Conservation (phyloP, 2,329 filamentous ascomycete species). For the Neonectria neomacrospora region DNA sequence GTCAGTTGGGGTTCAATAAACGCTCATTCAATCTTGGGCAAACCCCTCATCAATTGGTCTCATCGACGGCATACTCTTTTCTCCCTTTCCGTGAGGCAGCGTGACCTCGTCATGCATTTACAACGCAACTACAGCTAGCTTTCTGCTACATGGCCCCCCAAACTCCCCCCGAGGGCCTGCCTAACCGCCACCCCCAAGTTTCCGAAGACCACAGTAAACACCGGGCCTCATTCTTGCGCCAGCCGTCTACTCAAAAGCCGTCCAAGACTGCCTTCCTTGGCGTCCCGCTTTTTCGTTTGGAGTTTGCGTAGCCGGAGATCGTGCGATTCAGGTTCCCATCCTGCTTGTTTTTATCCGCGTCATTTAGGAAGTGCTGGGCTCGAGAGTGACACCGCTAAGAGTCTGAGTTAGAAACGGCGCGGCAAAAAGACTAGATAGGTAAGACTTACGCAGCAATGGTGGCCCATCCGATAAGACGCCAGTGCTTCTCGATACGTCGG, state of each 20-base stretch:
- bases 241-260: constrained; percentile 44
- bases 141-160: constrained; percentile 32
- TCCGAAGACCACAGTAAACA: constrained; percentile 40
- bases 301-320: constrained; percentile 37
- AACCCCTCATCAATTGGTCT: constrained; percentile 37
- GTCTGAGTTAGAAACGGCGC: constrained; percentile 38
- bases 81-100: constrained; percentile 34
- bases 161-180: constrained; percentile 26
- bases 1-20: constrained; percentile 23
- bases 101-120: constrained; percentile 43
- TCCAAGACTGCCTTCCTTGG: constrained; percentile 34
- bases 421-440: background rate
- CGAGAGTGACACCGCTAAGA: constrained; percentile 63
- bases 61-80: constrained; percentile 36
- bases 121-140: constrained; percentile 38
- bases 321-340: constrained; percentile 36
- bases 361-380: constrained; percentile 60
- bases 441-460: constrained; percentile 75
- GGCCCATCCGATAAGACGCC: constrained; percentile 93
- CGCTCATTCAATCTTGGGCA: background rate
- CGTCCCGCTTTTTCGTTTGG: constrained; percentile 36
- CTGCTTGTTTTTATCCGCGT: constrained; percentile 27
- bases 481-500: constrained; percentile 98
- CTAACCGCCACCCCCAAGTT: constrained; percentile 31
- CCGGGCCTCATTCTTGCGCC: constrained; percentile 42